A percentile compares a stretch with the other conserved stretches of the same genome.
Evolutionary conservation across 345 rosid genomes (phyloP).

Genomic region (Linum trigynum): DNA sequence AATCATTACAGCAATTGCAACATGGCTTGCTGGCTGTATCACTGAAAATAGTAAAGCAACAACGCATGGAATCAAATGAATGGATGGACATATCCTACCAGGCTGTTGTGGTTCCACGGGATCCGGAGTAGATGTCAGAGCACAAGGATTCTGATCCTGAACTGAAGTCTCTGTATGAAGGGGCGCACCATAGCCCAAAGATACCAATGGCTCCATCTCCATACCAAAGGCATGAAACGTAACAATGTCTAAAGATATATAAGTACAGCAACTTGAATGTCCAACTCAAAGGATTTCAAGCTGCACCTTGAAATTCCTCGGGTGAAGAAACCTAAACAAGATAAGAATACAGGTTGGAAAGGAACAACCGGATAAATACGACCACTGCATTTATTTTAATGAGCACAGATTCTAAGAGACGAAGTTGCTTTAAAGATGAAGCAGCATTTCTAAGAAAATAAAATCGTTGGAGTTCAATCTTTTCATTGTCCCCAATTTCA

Average conservation of each 20-base stretch:
- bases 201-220: slow-evolving; percentile 30
- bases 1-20: slow-evolving; percentile 3
- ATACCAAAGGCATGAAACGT: slow-evolving; percentile 29
- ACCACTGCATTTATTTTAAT: neutral
- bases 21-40: neutral
- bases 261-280: slow-evolving; percentile 19
- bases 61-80: slow-evolving; percentile 6
- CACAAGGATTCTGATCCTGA: slow-evolving; percentile 35
- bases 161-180: slow-evolving; percentile 27
- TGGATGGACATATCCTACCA: slow-evolving; percentile 35
- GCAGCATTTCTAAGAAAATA: neutral
- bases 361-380: neutral
- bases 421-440: neutral
- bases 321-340: slow-evolving; percentile 8
- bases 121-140: slow-evolving; percentile 30
- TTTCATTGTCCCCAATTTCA: slow-evolving; percentile 10
- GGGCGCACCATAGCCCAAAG: slow-evolving; percentile 24
- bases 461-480: neutral
- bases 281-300: slow-evolving; percentile 3
- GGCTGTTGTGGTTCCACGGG: slow-evolving; percentile 35
- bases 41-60: neutral
- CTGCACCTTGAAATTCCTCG: slow-evolving; percentile 6
- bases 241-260: slow-evolving; percentile 5
- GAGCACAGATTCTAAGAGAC: neutral
- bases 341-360: slow-evolving; percentile 1